Conservation (phyloP, 2,329 filamentous ascomycete genomes). For the Aureobasidium sp. region DNA sequence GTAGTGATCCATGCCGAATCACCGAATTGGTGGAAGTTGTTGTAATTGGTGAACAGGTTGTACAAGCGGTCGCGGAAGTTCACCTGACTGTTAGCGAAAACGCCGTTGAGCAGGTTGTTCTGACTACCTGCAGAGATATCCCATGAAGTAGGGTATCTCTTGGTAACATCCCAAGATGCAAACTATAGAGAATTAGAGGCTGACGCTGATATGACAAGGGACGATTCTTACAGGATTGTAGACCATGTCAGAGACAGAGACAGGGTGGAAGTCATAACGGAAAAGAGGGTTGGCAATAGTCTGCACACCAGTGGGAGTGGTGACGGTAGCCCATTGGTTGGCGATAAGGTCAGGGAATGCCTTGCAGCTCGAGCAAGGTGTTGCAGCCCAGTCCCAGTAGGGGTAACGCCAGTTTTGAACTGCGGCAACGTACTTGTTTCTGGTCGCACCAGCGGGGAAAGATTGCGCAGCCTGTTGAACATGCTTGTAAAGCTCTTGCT, state of each 20-base stretch:
- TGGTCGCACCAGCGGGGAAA: slow-evolving; percentile 32
- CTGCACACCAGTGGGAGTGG: slow-evolving; percentile 25
- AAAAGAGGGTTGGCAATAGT: slow-evolving; percentile 29
- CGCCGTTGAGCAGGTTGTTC: slow-evolving; percentile 47
- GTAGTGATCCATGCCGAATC: slow-evolving; percentile 54
- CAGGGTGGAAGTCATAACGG: slow-evolving; percentile 38
- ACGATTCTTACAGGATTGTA: slow-evolving; percentile 49
- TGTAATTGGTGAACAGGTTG: slow-evolving; percentile 58
- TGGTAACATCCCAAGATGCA: slow-evolving; percentile 51
- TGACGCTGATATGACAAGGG: neutral
- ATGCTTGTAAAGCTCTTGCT: slow-evolving; percentile 37
- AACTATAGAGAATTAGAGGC: slow-evolving; percentile 35
- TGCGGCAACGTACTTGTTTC: slow-evolving; percentile 32
- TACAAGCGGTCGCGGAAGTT: slow-evolving; percentile 55
- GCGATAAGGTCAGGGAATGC: slow-evolving; percentile 33
- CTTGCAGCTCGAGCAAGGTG: slow-evolving; percentile 25
- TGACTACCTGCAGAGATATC: slow-evolving; percentile 45
- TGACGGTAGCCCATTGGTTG: slow-evolving; percentile 30
- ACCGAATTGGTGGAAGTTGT: slow-evolving; percentile 59
- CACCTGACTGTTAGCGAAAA: slow-evolving; percentile 45
- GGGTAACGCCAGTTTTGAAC: slow-evolving; percentile 36
- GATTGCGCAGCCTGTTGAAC: slow-evolving; percentile 34
- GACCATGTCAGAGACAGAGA: slow-evolving; percentile 51
- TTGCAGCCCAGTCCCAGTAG: slow-evolving; percentile 43
- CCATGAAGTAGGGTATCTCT: slow-evolving; percentile 45